phyloP scores from a whole-genome alignment of 1,139 yeast genomes.

The Chernovozyma aurita region DNA sequence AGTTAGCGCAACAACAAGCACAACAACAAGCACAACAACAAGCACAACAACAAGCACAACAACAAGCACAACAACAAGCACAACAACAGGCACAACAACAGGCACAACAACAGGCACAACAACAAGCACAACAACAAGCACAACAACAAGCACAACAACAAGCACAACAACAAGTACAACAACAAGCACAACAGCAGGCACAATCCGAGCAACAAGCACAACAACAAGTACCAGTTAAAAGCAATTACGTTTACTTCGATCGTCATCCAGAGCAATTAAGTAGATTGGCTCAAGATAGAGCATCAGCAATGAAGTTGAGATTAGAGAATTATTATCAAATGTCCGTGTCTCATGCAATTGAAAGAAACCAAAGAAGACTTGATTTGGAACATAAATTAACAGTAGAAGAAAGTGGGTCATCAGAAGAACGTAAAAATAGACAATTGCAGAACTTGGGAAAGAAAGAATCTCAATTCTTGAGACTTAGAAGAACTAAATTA shows the following conservation, averaged over 20 bases:
- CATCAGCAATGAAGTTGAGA: constrained; percentile 67
- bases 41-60: constrained; percentile 10
- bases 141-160: constrained; percentile 8
- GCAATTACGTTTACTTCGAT: constrained; percentile 67
- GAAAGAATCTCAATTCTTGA: constrained; percentile 72
- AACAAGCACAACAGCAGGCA: constrained; percentile 9
- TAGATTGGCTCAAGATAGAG: constrained; percentile 65
- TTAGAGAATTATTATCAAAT: constrained; percentile 73
- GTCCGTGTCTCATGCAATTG: constrained; percentile 76
- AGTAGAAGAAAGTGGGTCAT: constrained; percentile 55
- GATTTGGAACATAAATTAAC: constrained; percentile 64
- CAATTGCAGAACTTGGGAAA: constrained; percentile 68
- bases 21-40: constrained; percentile 11
- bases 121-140: constrained; percentile 13
- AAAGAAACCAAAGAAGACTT: constrained; percentile 72
- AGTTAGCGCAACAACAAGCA: constrained; percentile 6
- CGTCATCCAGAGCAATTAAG: constrained; percentile 79
- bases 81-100: constrained; percentile 11
- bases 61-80: constrained; percentile 7
- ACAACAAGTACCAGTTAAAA: constrained; percentile 4
- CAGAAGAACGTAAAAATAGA: constrained; percentile 71
- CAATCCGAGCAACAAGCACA: constrained; percentile 10
- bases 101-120: constrained; percentile 16
- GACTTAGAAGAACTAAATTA: constrained; percentile 71
- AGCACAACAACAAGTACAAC: constrained; percentile 6